phyloP scores from a whole-genome alignment of 768 basidiomycete species.

The Vararia minispora region DNA sequence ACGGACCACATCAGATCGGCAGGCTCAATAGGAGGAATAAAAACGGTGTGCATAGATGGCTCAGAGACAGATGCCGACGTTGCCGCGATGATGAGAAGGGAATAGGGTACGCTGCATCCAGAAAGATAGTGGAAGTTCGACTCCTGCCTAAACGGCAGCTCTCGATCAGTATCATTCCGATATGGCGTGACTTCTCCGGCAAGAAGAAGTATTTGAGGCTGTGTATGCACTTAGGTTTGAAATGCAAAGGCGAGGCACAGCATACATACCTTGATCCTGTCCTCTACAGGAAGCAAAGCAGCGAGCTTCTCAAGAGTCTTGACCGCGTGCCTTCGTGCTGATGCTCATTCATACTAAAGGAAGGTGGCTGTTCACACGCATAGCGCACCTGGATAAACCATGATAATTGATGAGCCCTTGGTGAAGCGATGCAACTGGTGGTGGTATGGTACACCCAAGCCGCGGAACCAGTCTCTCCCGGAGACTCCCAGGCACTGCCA shows the following conservation, averaged over 20 bases:
- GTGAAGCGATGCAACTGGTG: no score
- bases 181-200: constrained; percentile 52
- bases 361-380: background rate
- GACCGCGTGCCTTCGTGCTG: constrained; percentile 41
- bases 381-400: constrained; percentile 5
- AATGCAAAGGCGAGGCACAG: background rate
- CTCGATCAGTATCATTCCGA: constrained; percentile 80
- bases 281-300: constrained; percentile 34
- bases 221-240: background rate
- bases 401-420: no score
- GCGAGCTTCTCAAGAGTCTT: constrained; percentile 44
- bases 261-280: constrained; percentile 40
- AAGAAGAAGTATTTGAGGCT: constrained; percentile 65
- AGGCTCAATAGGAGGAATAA: constrained; percentile 66
- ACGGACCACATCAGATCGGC: constrained; percentile 84
- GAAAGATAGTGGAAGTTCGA: constrained; percentile 86
- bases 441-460: no score
- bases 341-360: background rate
- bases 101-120: constrained; percentile 65
- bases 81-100: constrained; percentile 52
- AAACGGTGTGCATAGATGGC: constrained; percentile 45
- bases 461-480: no score
- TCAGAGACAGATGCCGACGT: constrained; percentile 34
- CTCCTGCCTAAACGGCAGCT: constrained; percentile 63
- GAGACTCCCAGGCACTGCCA: no score